phyloP scores from a whole-genome alignment of 495 filamentous ascomycete species.

The Aspergillus panamensis region DNA sequence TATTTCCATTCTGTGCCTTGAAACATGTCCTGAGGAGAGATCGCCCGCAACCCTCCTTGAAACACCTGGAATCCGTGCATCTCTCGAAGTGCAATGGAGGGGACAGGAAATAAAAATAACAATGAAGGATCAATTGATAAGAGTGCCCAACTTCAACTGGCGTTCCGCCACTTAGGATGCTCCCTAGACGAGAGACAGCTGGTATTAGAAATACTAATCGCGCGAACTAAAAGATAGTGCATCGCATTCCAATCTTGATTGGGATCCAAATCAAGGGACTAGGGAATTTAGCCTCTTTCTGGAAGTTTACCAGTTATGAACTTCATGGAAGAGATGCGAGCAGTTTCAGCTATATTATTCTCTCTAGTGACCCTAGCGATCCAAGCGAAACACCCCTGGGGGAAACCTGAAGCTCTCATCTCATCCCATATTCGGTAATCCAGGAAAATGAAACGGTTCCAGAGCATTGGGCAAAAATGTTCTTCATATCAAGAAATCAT shows the following conservation, averaged over 20 bases:
- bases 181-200: not conserved
- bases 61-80: not conserved
- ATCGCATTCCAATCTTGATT: not conserved
- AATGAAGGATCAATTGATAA: not conserved
- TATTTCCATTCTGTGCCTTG: not conserved
- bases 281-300: constrained; percentile 16
- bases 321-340: constrained; percentile 1
- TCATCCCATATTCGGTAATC: constrained; percentile 8
- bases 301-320: constrained; percentile 19
- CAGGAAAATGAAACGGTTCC: not conserved
- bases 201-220: not conserved
- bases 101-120: not conserved
- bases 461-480: not conserved
- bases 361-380: not conserved
- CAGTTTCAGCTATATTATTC: constrained; percentile 20
- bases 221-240: not conserved
- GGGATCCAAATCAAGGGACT: constrained; percentile 5
- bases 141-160: constrained; percentile 1
- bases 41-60: not conserved
- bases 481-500: constrained; percentile 9
- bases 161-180: constrained; percentile 1
- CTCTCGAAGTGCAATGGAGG: not conserved
- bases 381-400: too few relatives aligned
- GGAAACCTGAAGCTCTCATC: constrained; percentile 1
- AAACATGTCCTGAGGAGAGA: not conserved